phyloP scores from a whole-genome alignment of 116 monocot species.

The Zostera marina region DNA sequence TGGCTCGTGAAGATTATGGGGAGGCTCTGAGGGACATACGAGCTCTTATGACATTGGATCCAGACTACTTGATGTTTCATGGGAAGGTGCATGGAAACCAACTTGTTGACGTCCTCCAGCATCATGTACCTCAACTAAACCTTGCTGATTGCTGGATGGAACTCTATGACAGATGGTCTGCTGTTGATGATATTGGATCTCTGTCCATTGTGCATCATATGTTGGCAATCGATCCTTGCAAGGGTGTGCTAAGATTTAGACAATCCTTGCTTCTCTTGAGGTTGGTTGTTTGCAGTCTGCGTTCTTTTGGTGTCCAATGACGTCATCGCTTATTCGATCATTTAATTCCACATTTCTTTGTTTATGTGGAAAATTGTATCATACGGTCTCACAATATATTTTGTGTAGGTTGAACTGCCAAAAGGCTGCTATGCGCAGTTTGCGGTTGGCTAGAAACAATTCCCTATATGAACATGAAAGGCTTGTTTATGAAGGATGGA shows the following conservation, averaged over 20 bases:
- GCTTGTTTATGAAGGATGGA: conserved; percentile 98
- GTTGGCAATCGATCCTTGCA: conserved; percentile 67
- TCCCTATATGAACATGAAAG: conserved; percentile 66
- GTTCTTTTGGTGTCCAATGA: neutral
- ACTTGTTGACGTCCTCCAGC: conserved; percentile 57
- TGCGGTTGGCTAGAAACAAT: conserved; percentile 69
- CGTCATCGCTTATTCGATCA: neutral
- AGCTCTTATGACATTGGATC: conserved; percentile 79
- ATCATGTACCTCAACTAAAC: conserved; percentile 61
- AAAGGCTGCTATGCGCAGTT: conserved; percentile 87
- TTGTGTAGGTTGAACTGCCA: conserved; percentile 73
- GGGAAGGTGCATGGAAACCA: conserved; percentile 75
- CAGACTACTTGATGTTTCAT: conserved; percentile 79
- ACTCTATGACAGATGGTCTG: conserved; percentile 89
- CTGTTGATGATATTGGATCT: conserved; percentile 91
- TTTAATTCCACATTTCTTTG: neutral
- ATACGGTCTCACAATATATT: neutral
- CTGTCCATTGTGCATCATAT: conserved; percentile 94
- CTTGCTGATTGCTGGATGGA: conserved; percentile 98
- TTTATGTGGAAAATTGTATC: neutral
- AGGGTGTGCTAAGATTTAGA: conserved; percentile 62
- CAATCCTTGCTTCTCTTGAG: conserved; percentile 86
- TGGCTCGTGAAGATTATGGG: conserved; percentile 48
- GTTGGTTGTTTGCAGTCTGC: conserved; percentile 9
- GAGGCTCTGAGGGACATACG: conserved; percentile 63